Base-by-base conservation (phyloP, 352 stramenopile species). In the Thalassiosira allenii region DNA sequence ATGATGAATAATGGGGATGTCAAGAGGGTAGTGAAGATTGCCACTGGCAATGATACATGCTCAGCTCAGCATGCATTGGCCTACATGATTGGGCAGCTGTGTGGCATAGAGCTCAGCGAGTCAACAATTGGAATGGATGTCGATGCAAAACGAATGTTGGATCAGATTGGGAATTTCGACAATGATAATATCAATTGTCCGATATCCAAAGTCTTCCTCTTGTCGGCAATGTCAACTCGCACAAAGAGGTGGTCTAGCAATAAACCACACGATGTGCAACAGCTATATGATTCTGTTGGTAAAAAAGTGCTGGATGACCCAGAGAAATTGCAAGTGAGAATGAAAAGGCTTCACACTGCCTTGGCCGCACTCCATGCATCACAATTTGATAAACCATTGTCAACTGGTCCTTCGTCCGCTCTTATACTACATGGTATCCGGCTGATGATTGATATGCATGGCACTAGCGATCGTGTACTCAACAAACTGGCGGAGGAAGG, bases 71-170 rank as follows among this genome's bases (percentile, higher is more conserved):
- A 41, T 61, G 52, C 52, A 8, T 23, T 61, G 52, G 52, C 52
- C 6, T 61, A 61, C n/a, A 37, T 61, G 52, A 12, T 61, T 32
- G 52, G 52, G 12, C 52, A 61, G 25, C 34, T 61, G 8, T 61
- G 52, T 37, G 52, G 52, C 23, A 61, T 61, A 8, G 52, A 61
- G 27, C 25, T 61, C 9, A 61, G 52, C 52, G 52, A 61, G 52
- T 17, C 12, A 27, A 37, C 52, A 40, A 20, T 23, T 41, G 20
- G 6, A 33, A 20, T 25, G 20, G 52, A 61, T 22, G 27, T 61
- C 12, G 52, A 61, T 34, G 12, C 52, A 6, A 61, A 61, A 25
- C 5, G 8, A 17, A 9, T 61, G 8, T 37, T 61, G 52, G 52
- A 40, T 25, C 52, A 34, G n/a, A 41, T 61, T 20, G 52, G 52